Evolutionary conservation across 2,329 filamentous ascomycete genomes (phyloP).

Genomic region (Aureobasidium pullulans): DNA sequence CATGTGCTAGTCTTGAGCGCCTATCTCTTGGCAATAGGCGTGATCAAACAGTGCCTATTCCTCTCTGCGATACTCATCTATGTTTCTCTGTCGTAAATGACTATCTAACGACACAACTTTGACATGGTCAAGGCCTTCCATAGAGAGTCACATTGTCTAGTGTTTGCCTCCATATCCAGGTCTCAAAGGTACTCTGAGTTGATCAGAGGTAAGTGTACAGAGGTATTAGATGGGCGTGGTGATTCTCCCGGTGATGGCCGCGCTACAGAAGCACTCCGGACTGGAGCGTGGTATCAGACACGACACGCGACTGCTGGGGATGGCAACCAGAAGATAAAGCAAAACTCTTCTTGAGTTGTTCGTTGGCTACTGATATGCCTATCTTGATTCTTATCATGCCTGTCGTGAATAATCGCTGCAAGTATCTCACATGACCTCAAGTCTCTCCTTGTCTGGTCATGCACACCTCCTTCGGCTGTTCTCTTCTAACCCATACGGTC

Average conservation of each 20-base stretch:
- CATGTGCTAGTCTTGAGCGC: neutral
- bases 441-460: neutral
- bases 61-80: no score
- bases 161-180: no score
- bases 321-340: neutral
- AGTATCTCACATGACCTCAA: constrained; percentile 1
- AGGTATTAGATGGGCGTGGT: no score
- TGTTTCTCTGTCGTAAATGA: no score
- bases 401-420: neutral
- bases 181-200: no score
- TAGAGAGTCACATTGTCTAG: no score
- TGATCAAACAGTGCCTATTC: neutral
- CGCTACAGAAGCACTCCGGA: no score
- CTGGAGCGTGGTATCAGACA: neutral
- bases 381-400: neutral
- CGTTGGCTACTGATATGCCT: neutral
- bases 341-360: neutral
- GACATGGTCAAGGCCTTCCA: no score
- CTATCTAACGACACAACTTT: no score
- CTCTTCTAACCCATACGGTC: constrained; percentile 17
- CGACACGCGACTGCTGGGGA: neutral
- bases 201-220: no score
- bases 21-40: neutral
- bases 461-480: neutral
- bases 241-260: no score